Percentiles rank a stretch among this genome's conserved stretches.
These are phyloP conservation scores for Picochlorum sp. DNA, from an alignment of 139 green algal genomes.

Conservation along the genomic window DNA sequence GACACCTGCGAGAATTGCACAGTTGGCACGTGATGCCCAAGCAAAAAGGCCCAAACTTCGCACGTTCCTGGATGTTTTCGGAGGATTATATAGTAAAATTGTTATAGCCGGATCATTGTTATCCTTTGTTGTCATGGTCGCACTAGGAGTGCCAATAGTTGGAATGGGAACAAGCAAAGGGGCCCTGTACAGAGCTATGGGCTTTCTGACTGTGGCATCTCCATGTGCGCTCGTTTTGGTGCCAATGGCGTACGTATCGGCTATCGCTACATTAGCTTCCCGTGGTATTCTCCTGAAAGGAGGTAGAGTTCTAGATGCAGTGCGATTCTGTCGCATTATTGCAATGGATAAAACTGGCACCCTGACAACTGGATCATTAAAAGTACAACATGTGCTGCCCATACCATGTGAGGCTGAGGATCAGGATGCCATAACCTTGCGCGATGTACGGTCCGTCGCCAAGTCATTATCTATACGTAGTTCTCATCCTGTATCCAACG, in stretches of 20 bases:
- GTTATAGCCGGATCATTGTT: constrained; percentile 46
- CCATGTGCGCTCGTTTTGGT: constrained; percentile 81
- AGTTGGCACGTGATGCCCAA: constrained; percentile 61
- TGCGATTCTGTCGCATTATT: constrained; percentile 42
- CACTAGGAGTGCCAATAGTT: constrained; percentile 31
- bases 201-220: constrained; percentile 64
- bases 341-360: constrained; percentile 89
- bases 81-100: constrained; percentile 51
- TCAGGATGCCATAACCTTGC: not conserved
- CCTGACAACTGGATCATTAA: constrained; percentile 59
- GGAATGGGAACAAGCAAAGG: constrained; percentile 22
- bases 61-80: constrained; percentile 55
- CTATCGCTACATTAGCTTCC: constrained; percentile 62
- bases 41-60: constrained; percentile 47
- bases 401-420: not conserved
- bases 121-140: constrained; percentile 16
- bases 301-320: constrained; percentile 61
- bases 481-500: constrained; percentile 41
- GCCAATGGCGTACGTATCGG: constrained; percentile 79
- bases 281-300: constrained; percentile 65
- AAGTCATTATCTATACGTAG: constrained; percentile 33
- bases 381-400: not conserved
- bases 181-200: constrained; percentile 74
- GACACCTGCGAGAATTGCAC: constrained; percentile 72
- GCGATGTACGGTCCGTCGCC: constrained; percentile 21